Evolutionary conservation across 176 grass and related monocot genomes (phyloP).

Genomic region (Thinopyrum elongatum): DNA sequence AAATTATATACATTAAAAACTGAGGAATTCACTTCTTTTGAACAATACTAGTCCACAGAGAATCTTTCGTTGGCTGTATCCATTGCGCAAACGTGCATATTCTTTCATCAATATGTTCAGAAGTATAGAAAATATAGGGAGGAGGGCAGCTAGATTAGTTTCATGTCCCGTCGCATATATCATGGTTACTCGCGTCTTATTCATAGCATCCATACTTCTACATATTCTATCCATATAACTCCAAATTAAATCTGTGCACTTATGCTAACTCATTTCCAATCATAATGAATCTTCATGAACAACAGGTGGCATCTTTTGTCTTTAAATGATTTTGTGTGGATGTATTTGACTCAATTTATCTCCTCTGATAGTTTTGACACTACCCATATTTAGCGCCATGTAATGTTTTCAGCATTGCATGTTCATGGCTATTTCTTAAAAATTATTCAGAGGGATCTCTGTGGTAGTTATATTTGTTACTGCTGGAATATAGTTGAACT

Average conservation of each 20-base stretch:
- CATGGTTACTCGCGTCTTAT: background rate
- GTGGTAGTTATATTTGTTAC: background rate
- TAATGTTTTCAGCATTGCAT: conserved; percentile 15
- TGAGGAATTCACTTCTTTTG: background rate
- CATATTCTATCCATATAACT: background rate
- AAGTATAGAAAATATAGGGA: background rate
- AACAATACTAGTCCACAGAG: background rate
- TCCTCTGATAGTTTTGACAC: background rate
- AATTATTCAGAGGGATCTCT: background rate
- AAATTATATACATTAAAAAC: background rate
- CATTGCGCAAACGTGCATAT: background rate
- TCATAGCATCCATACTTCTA: background rate
- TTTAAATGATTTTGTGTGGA: background rate
- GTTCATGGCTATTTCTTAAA: background rate
- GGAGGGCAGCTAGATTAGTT: background rate
- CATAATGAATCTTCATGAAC: background rate
- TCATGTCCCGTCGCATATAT: background rate
- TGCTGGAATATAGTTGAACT: background rate
- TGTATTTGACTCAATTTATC: background rate
- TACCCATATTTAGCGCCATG: background rate
- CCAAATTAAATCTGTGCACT: background rate
- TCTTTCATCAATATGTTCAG: background rate
- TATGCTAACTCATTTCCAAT: background rate
- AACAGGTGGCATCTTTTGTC: background rate
- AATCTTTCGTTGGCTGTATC: background rate